Conservation (phyloP, 148 eudicot genomes). For the Fagopyrum homotropicum region DNA sequence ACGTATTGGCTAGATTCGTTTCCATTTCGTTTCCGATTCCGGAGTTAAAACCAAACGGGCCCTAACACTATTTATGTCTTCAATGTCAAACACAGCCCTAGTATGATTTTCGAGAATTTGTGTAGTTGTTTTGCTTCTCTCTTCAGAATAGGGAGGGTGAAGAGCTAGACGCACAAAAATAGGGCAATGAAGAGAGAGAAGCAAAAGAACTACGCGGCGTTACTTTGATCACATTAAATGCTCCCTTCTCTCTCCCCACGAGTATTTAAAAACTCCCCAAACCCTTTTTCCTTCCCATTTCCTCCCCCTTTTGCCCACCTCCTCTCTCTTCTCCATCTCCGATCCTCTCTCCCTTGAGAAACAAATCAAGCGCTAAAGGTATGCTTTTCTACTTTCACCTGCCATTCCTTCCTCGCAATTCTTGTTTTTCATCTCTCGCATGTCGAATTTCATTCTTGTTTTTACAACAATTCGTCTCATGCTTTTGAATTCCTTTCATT, state of each 20-base stretch:
- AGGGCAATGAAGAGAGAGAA: neutral
- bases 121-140: no score
- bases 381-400: neutral
- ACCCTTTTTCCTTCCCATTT: slow-evolving; percentile 1
- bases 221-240: slow-evolving; percentile 11
- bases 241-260: neutral
- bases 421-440: neutral
- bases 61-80: no score
- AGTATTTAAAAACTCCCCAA: slow-evolving; percentile 14
- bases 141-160: neutral
- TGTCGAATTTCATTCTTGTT: neutral
- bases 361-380: slow-evolving; percentile 9
- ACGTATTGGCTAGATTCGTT: no score
- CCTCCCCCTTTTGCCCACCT: neutral
- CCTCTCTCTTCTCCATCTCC: neutral
- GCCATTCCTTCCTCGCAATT: neutral
- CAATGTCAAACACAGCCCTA: no score
- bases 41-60: no score
- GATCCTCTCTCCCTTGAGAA: neutral
- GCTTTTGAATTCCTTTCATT: neutral
- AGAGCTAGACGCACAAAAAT: slow-evolving; percentile 9
- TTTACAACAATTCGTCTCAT: neutral
- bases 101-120: no score
- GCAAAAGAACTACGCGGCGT: slow-evolving; percentile 8
- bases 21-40: no score